phyloP scores from a whole-genome alignment of 768 basidiomycete genomes.

The Saitozyma sp. region DNA sequence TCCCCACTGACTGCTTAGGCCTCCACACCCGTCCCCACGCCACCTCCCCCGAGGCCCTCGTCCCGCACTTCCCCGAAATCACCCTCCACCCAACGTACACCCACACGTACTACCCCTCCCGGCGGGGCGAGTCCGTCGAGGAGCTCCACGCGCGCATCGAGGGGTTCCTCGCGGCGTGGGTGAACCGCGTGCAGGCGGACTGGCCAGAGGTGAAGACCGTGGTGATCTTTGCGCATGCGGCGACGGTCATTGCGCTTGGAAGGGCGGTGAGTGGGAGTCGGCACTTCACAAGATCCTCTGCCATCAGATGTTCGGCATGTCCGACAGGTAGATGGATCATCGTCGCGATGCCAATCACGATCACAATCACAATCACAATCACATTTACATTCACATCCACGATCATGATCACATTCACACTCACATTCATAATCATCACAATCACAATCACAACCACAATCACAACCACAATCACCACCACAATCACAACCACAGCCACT shows the following conservation, averaged over 20 bases:
- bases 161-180: slow-evolving; percentile 42
- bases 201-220: slow-evolving; percentile 32
- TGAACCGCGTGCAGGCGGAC: slow-evolving; percentile 32
- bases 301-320: no score
- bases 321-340: no score
- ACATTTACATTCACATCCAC: no score
- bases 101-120: slow-evolving; percentile 48
- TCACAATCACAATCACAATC: no score
- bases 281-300: no score
- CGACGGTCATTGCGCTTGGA: slow-evolving; percentile 51
- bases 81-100: slow-evolving; percentile 29
- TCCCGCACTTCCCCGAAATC: slow-evolving; percentile 37
- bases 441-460: no score
- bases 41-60: slow-evolving; percentile 17
- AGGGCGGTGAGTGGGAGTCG: slow-evolving; percentile 34
- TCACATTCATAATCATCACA: no score
- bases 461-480: no score
- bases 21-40: slow-evolving; percentile 48
- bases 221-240: slow-evolving; percentile 51
- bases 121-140: slow-evolving; percentile 43
- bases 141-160: slow-evolving; percentile 43
- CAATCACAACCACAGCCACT: no score
- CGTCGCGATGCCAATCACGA: no score
- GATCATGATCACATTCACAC: no score
- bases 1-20: slow-evolving; percentile 17